Conservation (phyloP, 2,329 filamentous ascomycete genomes). For the Cytospora schulzeri region DNA sequence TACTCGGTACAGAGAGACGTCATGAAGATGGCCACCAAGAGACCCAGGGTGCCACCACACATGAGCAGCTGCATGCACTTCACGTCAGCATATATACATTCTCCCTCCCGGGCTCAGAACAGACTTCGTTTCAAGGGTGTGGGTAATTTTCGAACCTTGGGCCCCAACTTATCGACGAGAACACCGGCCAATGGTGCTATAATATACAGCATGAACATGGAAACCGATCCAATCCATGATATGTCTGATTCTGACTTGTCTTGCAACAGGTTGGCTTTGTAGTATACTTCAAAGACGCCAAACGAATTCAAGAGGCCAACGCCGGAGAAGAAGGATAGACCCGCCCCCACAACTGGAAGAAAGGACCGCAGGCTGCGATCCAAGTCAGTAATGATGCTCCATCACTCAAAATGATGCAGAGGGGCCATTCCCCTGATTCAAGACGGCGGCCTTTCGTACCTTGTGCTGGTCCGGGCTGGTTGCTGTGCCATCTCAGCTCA, state of each 20-base stretch:
- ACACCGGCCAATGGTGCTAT: slow-evolving; percentile 34
- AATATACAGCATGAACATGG: slow-evolving; percentile 36
- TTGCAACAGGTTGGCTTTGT: slow-evolving; percentile 29
- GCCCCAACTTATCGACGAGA: slow-evolving; percentile 37
- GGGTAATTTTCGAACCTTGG: slow-evolving; percentile 26
- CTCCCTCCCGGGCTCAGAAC: neutral
- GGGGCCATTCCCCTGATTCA: neutral
- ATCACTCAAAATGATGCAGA: neutral
- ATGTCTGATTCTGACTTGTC: slow-evolving; percentile 35
- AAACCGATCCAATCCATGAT: slow-evolving; percentile 39
- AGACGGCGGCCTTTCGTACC: neutral
- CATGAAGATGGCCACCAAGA: slow-evolving; percentile 41
- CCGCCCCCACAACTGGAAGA: neutral
- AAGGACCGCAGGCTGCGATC: neutral
- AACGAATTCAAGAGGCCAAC: slow-evolving; percentile 40
- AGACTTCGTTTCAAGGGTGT: neutral
- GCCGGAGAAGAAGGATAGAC: slow-evolving; percentile 33
- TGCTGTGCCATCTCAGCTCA: neutral
- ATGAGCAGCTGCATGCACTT: slow-evolving; percentile 17
- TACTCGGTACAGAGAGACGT: slow-evolving; percentile 48
- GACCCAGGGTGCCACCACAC: slow-evolving; percentile 22
- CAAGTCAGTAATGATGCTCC: neutral
- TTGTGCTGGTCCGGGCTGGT: neutral
- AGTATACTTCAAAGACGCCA: slow-evolving; percentile 40
- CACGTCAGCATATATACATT: neutral